Conservation (phyloP, 225 moss, liverwort and hornwort genomes). For the Straminergon stramineum region DNA sequence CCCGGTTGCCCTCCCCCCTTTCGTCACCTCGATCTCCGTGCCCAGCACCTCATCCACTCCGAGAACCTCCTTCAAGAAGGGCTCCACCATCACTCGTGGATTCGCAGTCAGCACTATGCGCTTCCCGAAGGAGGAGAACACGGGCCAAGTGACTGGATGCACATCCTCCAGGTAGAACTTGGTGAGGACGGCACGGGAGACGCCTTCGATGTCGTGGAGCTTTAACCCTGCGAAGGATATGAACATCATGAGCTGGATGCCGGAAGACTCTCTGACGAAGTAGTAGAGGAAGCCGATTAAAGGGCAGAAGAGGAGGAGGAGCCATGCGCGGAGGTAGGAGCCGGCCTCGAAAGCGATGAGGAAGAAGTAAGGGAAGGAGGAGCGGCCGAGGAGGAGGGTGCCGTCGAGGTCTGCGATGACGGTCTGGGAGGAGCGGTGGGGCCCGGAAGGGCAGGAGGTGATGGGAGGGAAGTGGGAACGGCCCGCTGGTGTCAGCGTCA, state of each 20-base stretch:
- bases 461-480: neutral
- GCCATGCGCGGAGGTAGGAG: slow-evolving; percentile 38
- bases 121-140: slow-evolving; percentile 60
- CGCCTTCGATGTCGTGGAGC: slow-evolving; percentile 46
- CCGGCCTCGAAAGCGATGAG: slow-evolving; percentile 86
- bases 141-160: slow-evolving; percentile 64
- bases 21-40: slow-evolving; percentile 58
- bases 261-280: slow-evolving; percentile 59
- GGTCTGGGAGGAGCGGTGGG: slow-evolving; percentile 31
- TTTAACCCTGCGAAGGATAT: slow-evolving; percentile 56
- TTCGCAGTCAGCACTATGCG: slow-evolving; percentile 73
- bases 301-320: slow-evolving; percentile 52
- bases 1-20: slow-evolving; percentile 51
- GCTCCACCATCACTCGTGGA: slow-evolving; percentile 80
- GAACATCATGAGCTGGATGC: slow-evolving; percentile 66
- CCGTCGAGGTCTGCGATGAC: slow-evolving; percentile 84
- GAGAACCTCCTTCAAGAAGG: slow-evolving; percentile 55
- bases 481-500: neutral
- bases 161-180: slow-evolving; percentile 77
- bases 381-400: slow-evolving; percentile 54
- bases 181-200: slow-evolving; percentile 59
- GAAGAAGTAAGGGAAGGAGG: slow-evolving; percentile 86
- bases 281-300: slow-evolving; percentile 60
- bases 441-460: slow-evolving; percentile 25
- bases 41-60: slow-evolving; percentile 75